Percentiles rank a stretch among this genome's conserved stretches.
Evolutionary conservation across 495 filamentous ascomycete genomes (phyloP).

Genomic region (Aspergillus bridgeri): DNA sequence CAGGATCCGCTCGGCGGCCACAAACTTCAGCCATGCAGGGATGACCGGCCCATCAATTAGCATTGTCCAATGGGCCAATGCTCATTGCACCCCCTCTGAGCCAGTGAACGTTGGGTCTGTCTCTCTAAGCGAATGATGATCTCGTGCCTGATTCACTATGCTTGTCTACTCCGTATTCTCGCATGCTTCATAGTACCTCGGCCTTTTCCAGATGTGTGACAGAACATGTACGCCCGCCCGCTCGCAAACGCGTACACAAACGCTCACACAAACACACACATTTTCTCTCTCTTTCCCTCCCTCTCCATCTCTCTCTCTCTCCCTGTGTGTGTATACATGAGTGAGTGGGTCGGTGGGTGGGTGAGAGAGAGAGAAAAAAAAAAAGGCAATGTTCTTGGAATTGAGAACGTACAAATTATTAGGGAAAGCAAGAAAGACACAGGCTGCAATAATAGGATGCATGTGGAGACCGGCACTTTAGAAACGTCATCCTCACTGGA

Average conservation of each 20-base stretch:
- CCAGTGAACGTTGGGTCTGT: constrained; percentile 19
- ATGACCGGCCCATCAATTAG: not conserved
- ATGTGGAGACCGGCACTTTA: not conserved
- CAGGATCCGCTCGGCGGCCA: constrained; percentile 4
- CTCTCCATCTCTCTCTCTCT: no score
- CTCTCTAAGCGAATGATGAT: constrained; percentile 23
- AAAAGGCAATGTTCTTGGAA: no score
- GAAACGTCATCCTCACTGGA: not conserved
- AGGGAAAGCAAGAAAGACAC: not conserved
- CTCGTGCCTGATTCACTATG: constrained; percentile 8
- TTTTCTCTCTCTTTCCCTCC: no score
- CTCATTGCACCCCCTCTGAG: not conserved
- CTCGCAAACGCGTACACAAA: no score
- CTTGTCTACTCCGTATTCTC: not conserved
- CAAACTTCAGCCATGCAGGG: constrained; percentile 11
- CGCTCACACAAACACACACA: no score
- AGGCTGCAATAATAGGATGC: not conserved
- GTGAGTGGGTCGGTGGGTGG: no score
- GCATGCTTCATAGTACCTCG: not conserved
- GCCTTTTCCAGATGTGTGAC: not conserved
- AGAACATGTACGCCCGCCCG: no score
- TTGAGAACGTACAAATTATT: no score
- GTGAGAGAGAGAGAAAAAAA: no score
- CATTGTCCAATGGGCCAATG: constrained; percentile 7
- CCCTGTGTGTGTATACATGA: no score